Evolutionary conservation across 768 basidiomycete species (phyloP).

Genomic region (Cystofilobasidium macerans): DNA sequence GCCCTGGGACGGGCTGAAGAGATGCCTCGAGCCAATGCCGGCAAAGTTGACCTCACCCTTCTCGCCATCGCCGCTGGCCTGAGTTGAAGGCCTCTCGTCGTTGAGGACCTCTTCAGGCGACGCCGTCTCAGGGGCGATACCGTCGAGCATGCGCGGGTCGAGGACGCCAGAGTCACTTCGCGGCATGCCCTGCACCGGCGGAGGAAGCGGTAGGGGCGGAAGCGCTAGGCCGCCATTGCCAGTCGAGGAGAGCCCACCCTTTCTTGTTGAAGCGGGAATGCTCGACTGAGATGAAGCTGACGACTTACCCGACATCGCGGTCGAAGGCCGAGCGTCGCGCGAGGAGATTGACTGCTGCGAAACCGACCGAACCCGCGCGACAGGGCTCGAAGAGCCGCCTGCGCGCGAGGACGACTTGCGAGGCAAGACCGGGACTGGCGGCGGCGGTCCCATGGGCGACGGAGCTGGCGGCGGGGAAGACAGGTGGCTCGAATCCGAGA

Average conservation of each 20-base stretch:
- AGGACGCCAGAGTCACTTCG: conserved; percentile 10
- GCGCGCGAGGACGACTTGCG: neutral
- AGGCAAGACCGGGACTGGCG: neutral
- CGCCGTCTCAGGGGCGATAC: neutral
- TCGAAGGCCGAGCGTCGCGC: neutral
- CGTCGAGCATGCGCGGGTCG: conserved; percentile 1
- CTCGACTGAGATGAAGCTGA: neutral
- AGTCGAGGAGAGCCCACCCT: neutral
- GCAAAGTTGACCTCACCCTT: conserved; percentile 8
- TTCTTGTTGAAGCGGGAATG: neutral
- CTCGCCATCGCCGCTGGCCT: neutral
- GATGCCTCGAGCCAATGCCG: conserved; percentile 23
- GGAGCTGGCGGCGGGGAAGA: neutral
- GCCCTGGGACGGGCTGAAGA: conserved; percentile 8
- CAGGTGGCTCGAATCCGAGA: neutral
- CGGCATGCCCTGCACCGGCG: neutral
- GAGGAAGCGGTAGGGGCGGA: conserved; percentile 18
- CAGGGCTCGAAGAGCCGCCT: neutral
- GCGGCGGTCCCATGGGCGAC: neutral
- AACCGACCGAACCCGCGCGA: neutral
- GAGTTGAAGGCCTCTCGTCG: neutral
- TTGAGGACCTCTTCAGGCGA: neutral
- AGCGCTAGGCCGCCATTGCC: neutral
- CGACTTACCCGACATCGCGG: neutral
- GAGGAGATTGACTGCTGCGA: neutral